phyloP scores from a whole-genome alignment of 192 early-diverging fungal species.

The Gryganskiella cystojenkinii region DNA sequence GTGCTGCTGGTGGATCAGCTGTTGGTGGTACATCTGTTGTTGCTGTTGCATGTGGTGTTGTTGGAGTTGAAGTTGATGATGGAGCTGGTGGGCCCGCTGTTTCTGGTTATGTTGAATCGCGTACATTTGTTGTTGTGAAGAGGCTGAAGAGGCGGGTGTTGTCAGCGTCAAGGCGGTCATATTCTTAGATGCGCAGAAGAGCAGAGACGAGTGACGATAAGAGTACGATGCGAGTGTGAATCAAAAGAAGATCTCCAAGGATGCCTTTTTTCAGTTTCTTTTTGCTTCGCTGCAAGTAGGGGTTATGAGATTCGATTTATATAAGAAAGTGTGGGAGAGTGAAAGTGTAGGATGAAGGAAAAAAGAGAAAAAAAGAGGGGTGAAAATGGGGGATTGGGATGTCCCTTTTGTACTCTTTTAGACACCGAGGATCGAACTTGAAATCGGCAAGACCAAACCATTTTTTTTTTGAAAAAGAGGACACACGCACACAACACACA shows the following conservation, averaged over 20 bases:
- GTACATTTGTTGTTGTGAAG: no score
- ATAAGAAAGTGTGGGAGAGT: background rate
- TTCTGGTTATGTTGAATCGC: slow-evolving; percentile 17
- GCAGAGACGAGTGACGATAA: no score
- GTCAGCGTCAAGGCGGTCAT: no score
- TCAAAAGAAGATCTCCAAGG: background rate
- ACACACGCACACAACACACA: background rate
- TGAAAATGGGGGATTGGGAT: slow-evolving; percentile 5
- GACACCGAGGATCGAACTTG: no score
- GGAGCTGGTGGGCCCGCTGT: slow-evolving; percentile 23
- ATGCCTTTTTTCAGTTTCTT: no score
- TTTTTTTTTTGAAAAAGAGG: background rate
- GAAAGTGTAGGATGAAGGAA: background rate
- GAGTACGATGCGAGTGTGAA: no score
- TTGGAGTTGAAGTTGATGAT: background rate
- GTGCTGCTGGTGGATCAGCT: slow-evolving; percentile 9
- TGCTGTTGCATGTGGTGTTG: slow-evolving; percentile 12
- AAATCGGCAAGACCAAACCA: background rate
- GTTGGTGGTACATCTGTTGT: slow-evolving; percentile 4
- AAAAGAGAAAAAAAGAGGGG: slow-evolving; percentile 11
- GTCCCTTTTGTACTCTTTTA: slow-evolving; percentile 41
- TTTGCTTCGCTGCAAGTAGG: no score
- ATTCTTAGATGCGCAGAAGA: no score
- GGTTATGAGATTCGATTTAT: no score
- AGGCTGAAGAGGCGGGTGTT: no score